Evolutionary conservation across 306 rosid species (phyloP).

Genomic region (Sicyos edulis): DNA sequence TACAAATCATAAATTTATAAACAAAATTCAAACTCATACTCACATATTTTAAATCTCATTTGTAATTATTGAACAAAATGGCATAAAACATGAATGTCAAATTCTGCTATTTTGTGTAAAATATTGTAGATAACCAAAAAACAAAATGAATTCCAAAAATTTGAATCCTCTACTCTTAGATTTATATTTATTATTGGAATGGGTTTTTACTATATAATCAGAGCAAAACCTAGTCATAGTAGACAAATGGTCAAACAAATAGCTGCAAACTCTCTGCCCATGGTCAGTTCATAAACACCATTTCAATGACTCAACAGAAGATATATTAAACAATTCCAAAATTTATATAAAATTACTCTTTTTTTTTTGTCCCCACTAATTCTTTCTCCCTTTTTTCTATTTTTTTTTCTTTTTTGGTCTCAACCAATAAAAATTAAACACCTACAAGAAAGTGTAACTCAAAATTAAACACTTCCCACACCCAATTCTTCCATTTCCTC

Average conservation of each 20-base stretch:
- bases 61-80: no score
- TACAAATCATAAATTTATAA: no score
- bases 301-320: constrained; percentile 17
- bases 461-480: constrained; percentile 25
- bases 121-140: background rate
- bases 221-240: constrained; percentile 25
- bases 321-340: constrained; percentile 16
- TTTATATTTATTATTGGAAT: background rate
- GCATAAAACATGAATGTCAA: no score
- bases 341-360: constrained; percentile 5
- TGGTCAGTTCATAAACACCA: background rate
- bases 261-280: constrained; percentile 28
- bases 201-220: constrained; percentile 9
- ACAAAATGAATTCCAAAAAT: background rate
- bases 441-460: constrained; percentile 27
- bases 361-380: constrained; percentile 12
- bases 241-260: constrained; percentile 39
- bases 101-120: background rate
- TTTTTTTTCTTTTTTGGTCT: background rate
- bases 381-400: background rate
- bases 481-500: background rate
- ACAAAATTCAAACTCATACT: no score
- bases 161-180: background rate
- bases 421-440: constrained; percentile 24
- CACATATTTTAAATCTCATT: no score